phyloP scores from a whole-genome alignment of 306 rosid genomes.

The Purshia tridentata region DNA sequence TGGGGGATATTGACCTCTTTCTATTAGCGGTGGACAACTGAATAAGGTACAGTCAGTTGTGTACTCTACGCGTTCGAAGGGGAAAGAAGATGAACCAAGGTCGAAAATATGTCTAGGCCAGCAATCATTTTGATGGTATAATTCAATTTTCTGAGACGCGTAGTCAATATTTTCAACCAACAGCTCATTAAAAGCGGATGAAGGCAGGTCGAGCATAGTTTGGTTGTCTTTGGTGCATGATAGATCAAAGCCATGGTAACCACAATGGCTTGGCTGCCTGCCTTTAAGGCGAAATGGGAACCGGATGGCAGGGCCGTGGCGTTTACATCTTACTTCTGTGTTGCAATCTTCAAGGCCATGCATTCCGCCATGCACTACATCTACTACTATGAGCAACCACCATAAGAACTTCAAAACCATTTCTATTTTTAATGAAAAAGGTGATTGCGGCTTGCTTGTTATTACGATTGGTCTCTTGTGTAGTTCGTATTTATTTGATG shows the following conservation, averaged over 20 bases:
- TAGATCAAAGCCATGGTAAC: slow-evolving; percentile 43
- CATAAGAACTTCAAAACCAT: neutral
- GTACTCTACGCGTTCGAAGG: neutral
- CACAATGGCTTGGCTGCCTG: slow-evolving; percentile 3
- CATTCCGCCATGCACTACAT: neutral
- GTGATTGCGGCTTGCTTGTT: too few species aligned
- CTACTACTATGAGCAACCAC: neutral
- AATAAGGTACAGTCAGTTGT: neutral
- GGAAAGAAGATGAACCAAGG: slow-evolving; percentile 6
- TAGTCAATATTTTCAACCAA: slow-evolving; percentile 34
- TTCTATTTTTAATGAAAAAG: neutral
- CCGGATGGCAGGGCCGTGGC: slow-evolving; percentile 7
- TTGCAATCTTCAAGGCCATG: slow-evolving; percentile 14
- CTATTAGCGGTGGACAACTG: slow-evolving; percentile 27
- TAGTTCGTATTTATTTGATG: too few species aligned
- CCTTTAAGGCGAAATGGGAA: slow-evolving; percentile 44
- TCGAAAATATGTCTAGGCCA: neutral
- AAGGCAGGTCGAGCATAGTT: slow-evolving; percentile 31
- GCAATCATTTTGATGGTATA: slow-evolving; percentile 12
- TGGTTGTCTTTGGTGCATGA: slow-evolving; percentile 18
- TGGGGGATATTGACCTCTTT: neutral
- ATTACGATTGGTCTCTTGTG: too few species aligned
- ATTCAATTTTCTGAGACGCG: slow-evolving; percentile 24
- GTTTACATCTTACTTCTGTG: slow-evolving; percentile 11
- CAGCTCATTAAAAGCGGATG: slow-evolving; percentile 8